phyloP scores from a whole-genome alignment of 1,284 basidiomycete genomes.

The Vanrija sp. region DNA sequence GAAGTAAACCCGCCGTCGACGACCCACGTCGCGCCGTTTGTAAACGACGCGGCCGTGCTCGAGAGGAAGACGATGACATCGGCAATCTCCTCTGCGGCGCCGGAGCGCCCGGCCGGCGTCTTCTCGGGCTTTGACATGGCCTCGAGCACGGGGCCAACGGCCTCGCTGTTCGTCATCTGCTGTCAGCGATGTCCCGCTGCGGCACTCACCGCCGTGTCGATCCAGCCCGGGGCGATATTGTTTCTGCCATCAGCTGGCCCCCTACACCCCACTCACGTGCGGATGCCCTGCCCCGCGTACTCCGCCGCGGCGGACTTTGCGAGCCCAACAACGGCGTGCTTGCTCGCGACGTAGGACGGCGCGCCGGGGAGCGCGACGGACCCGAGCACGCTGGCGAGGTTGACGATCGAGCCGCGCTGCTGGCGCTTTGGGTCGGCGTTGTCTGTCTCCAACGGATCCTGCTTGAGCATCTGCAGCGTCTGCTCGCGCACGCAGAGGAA shows the following conservation, averaged over 20 bases:
- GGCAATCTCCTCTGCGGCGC: slow-evolving; percentile 29
- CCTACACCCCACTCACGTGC: not conserved
- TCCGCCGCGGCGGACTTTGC: slow-evolving; percentile 10
- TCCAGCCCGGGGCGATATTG: slow-evolving; percentile 10
- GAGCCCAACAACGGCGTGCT: slow-evolving; percentile 16
- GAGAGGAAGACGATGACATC: slow-evolving; percentile 32
- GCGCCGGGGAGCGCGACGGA: not conserved
- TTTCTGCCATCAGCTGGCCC: slow-evolving; percentile 3
- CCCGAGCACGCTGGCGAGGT: slow-evolving; percentile 8
- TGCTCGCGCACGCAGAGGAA: slow-evolving; percentile 22
- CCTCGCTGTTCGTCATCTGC: not conserved
- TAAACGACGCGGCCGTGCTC: slow-evolving; percentile 31
- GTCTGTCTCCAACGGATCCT: slow-evolving; percentile 4
- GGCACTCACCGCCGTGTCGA: slow-evolving; percentile 5
- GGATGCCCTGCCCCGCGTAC: slow-evolving; percentile 5
- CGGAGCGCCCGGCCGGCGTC: slow-evolving; percentile 26
- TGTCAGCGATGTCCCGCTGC: not conserved
- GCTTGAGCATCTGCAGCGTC: slow-evolving; percentile 17
- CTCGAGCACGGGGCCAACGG: not conserved
- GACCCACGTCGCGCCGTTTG: slow-evolving; percentile 29
- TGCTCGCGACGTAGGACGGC: slow-evolving; percentile 7
- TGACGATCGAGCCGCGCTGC: slow-evolving; percentile 21
- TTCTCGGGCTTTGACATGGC: slow-evolving; percentile 12
- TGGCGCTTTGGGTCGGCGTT: not conserved
- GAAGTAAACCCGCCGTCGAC: slow-evolving; percentile 29